These are phyloP conservation scores for Ceratobasidium sp. DNA, from an alignment of 1,284 basidiomycete species.

Conservation along the genomic window DNA sequence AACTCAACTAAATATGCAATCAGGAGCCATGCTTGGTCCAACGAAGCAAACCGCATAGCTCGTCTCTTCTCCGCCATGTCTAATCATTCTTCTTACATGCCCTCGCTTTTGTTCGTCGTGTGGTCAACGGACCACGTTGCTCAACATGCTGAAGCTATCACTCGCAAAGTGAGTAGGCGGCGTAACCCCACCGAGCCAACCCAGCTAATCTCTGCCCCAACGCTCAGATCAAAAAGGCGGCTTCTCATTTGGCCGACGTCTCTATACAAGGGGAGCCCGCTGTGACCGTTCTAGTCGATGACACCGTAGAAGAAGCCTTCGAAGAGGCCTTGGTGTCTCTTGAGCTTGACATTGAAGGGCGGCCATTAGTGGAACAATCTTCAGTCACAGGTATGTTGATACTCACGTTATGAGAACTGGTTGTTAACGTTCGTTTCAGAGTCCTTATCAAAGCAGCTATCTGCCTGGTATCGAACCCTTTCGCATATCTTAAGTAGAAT, in stretches of 20 bases:
- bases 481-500: conserved; percentile 14
- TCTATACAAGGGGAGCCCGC: conserved; percentile 32
- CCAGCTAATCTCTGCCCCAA: not conserved
- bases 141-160: conserved; percentile 32
- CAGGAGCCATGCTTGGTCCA: conserved; percentile 40
- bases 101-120: conserved; percentile 35
- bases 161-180: conserved; percentile 15
- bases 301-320: conserved; percentile 33
- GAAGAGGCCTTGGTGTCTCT: conserved; percentile 34
- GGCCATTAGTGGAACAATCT: conserved; percentile 25
- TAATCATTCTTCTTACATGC: conserved; percentile 32
- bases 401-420: not conserved
- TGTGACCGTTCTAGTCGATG: conserved; percentile 31
- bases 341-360: conserved; percentile 39
- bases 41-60: conserved; percentile 37
- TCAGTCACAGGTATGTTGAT: conserved; percentile 17
- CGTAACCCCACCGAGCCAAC: not conserved
- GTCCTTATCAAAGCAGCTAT: conserved; percentile 35
- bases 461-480: conserved; percentile 24
- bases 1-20: not conserved
- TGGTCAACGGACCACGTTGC: conserved; percentile 42
- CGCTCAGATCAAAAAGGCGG: conserved; percentile 29
- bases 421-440: conserved; percentile 7
- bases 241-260: conserved; percentile 31
- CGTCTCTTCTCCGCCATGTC: conserved; percentile 40